Conservation (phyloP, 2,329 filamentous ascomycete species). For the Colletotrichum lupini region DNA sequence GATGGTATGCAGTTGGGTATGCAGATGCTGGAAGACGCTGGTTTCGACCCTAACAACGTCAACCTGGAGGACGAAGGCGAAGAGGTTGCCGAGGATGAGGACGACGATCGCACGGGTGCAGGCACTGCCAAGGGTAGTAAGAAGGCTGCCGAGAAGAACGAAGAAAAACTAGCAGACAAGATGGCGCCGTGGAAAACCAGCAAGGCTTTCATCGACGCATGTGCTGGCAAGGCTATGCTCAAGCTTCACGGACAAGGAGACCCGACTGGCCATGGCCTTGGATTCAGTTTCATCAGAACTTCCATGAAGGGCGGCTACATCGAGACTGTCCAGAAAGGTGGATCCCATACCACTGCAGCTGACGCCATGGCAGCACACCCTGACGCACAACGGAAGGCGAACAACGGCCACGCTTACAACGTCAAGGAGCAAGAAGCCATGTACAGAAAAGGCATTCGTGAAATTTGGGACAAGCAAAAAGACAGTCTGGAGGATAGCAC, state of each 20-base stretch:
- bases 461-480: constrained; percentile 93
- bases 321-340: constrained; percentile 74
- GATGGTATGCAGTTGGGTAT: constrained; percentile 97
- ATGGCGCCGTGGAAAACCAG: constrained; percentile 97
- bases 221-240: constrained; percentile 95
- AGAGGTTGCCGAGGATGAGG: constrained; percentile 59
- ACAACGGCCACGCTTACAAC: constrained; percentile 96
- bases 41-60: constrained; percentile 77
- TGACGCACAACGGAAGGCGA: constrained; percentile 67
- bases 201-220: constrained; percentile 95
- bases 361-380: constrained; percentile 86
- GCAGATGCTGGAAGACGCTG: constrained; percentile 90
- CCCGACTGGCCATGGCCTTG: constrained; percentile 91
- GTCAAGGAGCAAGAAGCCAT: constrained; percentile 93
- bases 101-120: constrained; percentile 50
- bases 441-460: constrained; percentile 90
- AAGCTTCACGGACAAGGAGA: constrained; percentile 94
- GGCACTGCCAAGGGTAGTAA: constrained; percentile 50
- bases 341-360: constrained; percentile 74
- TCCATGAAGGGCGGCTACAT: constrained; percentile 98
- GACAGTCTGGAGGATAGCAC: constrained; percentile 78
- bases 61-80: constrained; percentile 75
- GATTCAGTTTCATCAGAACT: constrained; percentile 96
- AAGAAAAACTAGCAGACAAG: constrained; percentile 84
- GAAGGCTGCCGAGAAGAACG: constrained; percentile 62